Base-by-base conservation (phyloP, 192 early-diverging fungal genomes). In the Ambispora gerdemannii region DNA sequence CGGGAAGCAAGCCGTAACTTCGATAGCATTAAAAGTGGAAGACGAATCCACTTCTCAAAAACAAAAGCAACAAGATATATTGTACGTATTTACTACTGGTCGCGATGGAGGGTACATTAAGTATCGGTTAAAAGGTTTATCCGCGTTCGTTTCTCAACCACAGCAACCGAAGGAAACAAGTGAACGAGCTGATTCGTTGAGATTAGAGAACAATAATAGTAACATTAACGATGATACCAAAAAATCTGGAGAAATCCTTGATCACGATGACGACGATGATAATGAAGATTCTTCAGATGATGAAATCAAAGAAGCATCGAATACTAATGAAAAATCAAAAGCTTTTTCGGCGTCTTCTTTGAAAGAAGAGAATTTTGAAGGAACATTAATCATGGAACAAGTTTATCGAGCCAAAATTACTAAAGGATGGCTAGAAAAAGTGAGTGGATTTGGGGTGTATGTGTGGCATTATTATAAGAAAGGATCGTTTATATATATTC, bases 341-440 rank as follows among this genome's bases (percentile, higher is more conserved):
- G 22, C 47, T 28, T 34, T 43, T 24, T 25, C 20, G 11, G 24
- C 32, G 15, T 25, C 19, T 25, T 22, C 28, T 11, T 36, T 61
- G 59, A 22, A 28, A 66, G 19, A 25, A 31, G 11, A 63, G 68
- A 43, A 6, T 10, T 10, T 10, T 15, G 38, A 15, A 6, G 15
- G 6, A 10, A 10, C 38, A 43, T 62, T 78, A 66, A 35, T 67
- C 35, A 27, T 86, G 17, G 85, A 90, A 72, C 77, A 78, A 33
- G 70, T 87, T 13, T 83, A 83, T 52, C 71, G 71, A 30, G 80
- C 83, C n/a, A 85, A 84, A 63, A 78, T 95, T 32, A 93, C 93
- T 4, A 81, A 80, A 35, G 93, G 92, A 6, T 89, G 90, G 86
- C 56, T 93, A 30, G 92, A 93, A 75, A 76, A 78, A 13, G 75